phyloP scores from a whole-genome alignment of 305 asterid species.

The Solanum chacoense region DNA sequence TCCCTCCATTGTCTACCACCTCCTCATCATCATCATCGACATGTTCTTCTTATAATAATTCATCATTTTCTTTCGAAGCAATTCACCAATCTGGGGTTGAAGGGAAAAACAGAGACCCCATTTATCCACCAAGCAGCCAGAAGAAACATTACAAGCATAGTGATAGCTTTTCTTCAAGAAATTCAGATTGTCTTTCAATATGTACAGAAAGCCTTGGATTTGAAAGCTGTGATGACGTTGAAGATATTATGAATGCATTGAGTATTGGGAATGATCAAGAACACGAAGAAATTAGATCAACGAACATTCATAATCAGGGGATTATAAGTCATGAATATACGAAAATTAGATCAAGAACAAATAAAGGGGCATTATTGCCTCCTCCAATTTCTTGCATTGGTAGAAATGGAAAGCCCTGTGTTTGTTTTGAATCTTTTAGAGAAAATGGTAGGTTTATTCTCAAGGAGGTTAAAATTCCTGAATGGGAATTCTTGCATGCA shows the following conservation, averaged over 20 bases:
- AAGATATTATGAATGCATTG: conserved; percentile 29
- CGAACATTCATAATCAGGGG: background rate
- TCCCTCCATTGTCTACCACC: conserved; percentile 14
- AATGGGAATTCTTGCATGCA: conserved; percentile 58
- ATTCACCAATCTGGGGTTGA: background rate
- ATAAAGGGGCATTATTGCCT: conserved; percentile 29
- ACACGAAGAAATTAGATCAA: background rate
- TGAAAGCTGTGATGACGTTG: conserved; percentile 75
- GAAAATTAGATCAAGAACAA: conserved; percentile 24
- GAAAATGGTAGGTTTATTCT: conserved; percentile 71
- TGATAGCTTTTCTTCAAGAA: conserved; percentile 47
- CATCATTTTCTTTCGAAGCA: conserved; percentile 2
- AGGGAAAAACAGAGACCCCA: conserved; percentile 2
- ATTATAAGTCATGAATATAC: background rate
- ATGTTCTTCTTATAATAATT: background rate
- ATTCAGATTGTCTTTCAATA: conserved; percentile 52
- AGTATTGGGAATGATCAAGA: conserved; percentile 10
- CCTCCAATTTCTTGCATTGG: conserved; percentile 85
- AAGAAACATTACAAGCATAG: conserved; percentile 26
- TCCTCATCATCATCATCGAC: conserved; percentile 8
- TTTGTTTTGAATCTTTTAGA: conserved; percentile 41
- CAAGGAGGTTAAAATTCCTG: conserved; percentile 53
- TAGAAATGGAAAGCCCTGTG: conserved; percentile 62
- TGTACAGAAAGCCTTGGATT: conserved; percentile 85
- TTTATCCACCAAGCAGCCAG: conserved; percentile 3